Evolutionary conservation across 208 protist genomes (phyloP).

Genomic region (Crithidia expoeki): DNA sequence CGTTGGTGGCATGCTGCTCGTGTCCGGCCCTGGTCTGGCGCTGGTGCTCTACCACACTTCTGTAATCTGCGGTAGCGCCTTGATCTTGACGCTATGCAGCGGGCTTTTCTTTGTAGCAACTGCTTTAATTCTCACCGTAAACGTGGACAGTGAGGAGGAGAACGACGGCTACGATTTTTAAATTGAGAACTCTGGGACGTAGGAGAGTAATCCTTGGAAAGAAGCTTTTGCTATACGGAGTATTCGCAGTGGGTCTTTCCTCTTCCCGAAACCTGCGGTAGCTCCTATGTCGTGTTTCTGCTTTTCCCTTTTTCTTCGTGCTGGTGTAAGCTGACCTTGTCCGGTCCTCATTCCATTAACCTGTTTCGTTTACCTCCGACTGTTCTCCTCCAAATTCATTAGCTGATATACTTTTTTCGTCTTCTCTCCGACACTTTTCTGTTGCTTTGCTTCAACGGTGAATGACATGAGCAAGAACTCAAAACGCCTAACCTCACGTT

Average conservation of each 20-base stretch:
- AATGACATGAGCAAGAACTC: too few relatives aligned
- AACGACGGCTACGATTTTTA: conserved; percentile 57
- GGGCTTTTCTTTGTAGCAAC: conserved; percentile 34
- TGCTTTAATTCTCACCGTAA: conserved; percentile 5
- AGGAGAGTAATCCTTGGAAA: neutral
- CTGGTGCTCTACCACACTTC: conserved; percentile 69
- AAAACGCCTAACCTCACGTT: too few relatives aligned
- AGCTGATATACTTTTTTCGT: neutral
- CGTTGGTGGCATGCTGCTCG: conserved; percentile 56
- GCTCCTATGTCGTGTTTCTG: too few relatives aligned
- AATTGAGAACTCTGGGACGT: neutral
- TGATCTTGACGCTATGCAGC: conserved; percentile 51
- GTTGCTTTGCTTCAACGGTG: neutral
- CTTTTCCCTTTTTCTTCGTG: too few relatives aligned
- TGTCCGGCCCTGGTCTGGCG: conserved; percentile 58
- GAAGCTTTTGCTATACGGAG: too few relatives aligned
- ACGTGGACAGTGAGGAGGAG: conserved; percentile 1
- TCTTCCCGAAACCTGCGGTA: too few relatives aligned
- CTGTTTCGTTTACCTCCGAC: too few relatives aligned
- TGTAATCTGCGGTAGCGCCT: conserved; percentile 44
- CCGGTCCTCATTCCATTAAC: neutral
- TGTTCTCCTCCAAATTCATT: too few relatives aligned
- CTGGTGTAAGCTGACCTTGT: too few relatives aligned
- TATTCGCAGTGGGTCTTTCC: too few relatives aligned
- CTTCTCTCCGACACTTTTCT: neutral